phyloP scores from a whole-genome alignment of 495 filamentous ascomycete species.

The Aspergillus diversus region DNA sequence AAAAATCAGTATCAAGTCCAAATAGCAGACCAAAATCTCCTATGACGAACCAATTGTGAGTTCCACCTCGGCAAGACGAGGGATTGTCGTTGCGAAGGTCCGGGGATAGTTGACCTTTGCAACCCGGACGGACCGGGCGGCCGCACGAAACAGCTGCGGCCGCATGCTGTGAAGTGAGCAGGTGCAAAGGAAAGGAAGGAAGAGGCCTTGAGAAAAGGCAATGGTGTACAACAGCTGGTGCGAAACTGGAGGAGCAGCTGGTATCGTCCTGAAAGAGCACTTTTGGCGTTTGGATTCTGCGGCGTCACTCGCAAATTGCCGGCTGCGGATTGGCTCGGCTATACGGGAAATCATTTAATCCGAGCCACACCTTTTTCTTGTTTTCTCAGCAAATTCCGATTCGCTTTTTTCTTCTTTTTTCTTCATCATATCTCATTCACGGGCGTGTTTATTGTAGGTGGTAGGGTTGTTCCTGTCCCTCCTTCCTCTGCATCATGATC shows the following conservation, averaged over 20 bases:
- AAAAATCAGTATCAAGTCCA: slow-evolving; percentile 18
- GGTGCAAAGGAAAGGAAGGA: slow-evolving; percentile 38
- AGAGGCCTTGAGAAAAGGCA: slow-evolving; percentile 18
- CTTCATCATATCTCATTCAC: slow-evolving; percentile 58
- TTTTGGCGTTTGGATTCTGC: slow-evolving; percentile 39
- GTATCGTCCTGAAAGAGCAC: slow-evolving; percentile 39
- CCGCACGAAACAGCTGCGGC: slow-evolving; percentile 83
- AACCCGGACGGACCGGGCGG: slow-evolving; percentile 75
- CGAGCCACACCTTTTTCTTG: slow-evolving; percentile 24
- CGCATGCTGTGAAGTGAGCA: slow-evolving; percentile 69
- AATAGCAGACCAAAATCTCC: slow-evolving; percentile 25
- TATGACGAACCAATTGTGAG: slow-evolving; percentile 80
- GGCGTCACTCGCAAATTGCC: slow-evolving; percentile 41
- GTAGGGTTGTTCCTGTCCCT: slow-evolving; percentile 47
- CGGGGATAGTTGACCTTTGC: slow-evolving; percentile 64
- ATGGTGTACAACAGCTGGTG: slow-evolving; percentile 13
- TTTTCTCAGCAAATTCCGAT: slow-evolving; percentile 26
- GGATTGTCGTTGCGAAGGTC: slow-evolving; percentile 73
- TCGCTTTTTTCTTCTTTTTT: slow-evolving; percentile 44
- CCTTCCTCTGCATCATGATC: slow-evolving; percentile 67
- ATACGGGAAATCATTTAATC: slow-evolving; percentile 36
- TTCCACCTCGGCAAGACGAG: slow-evolving; percentile 85
- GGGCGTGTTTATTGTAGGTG: slow-evolving; percentile 91
- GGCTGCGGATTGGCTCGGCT: slow-evolving; percentile 42
- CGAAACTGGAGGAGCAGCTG: slow-evolving; percentile 25